Conservation (phyloP, 306 rosid species). For the Prunus dulcis region DNA sequence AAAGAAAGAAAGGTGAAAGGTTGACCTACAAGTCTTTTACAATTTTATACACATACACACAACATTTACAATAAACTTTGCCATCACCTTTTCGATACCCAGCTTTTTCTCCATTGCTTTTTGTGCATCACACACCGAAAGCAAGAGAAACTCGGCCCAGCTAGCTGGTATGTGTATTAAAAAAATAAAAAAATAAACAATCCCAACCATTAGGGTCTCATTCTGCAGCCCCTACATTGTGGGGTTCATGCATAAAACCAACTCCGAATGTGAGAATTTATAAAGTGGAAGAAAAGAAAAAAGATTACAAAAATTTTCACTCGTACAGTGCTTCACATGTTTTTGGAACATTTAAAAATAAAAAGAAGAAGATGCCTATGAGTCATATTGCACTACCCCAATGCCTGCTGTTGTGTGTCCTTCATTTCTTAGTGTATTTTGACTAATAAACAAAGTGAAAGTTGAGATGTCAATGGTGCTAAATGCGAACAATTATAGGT, state of each 20-base stretch:
- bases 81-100: neutral
- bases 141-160: neutral
- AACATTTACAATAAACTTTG: conserved; percentile 2
- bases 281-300: too few species aligned
- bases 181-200: neutral
- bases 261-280: too few species aligned
- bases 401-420: neutral
- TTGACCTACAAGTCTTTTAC: conserved; percentile 12
- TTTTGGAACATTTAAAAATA: neutral
- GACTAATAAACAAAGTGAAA: neutral
- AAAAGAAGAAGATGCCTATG: neutral
- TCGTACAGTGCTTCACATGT: conserved; percentile 5
- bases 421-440: neutral
- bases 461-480: neutral
- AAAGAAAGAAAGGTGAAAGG: neutral
- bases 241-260: neutral
- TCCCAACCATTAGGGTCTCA: neutral
- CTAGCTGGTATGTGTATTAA: too few species aligned
- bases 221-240: neutral
- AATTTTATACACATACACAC: neutral
- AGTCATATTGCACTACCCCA: conserved; percentile 24
- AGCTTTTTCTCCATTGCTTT: conserved; percentile 27
- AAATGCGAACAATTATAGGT: neutral
- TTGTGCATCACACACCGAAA: conserved; percentile 21
- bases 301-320: neutral